Evolutionary conservation across 108 stramenopile species (phyloP), one percentile per base, ranked within the genome.

Genomic region (Cyclotella atomus): DNA sequence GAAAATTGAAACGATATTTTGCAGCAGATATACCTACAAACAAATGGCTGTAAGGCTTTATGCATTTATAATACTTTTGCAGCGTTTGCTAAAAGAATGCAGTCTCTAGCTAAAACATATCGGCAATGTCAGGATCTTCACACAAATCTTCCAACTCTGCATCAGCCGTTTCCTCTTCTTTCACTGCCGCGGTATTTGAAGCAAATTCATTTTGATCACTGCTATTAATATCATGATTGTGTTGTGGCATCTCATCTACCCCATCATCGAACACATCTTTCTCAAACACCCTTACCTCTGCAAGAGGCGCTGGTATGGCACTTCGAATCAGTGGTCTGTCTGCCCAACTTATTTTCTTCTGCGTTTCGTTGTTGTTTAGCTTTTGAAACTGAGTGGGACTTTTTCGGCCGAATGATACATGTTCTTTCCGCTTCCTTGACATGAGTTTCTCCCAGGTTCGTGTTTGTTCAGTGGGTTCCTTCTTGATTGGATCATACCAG

Each of bases 51-150:
- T n/a, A n/a, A n/a, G n/a, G n/a, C n/a, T n/a, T n/a, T n/a, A n/a
- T n/a, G n/a, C n/a, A n/a, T n/a, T n/a, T n/a, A n/a, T n/a, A n/a
- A n/a, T n/a, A n/a, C n/a, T n/a, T n/a, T n/a, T n/a, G n/a, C n/a
- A n/a, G n/a, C n/a, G n/a, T n/a, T n/a, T n/a, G n/a, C n/a, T n/a
- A n/a, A n/a, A n/a, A n/a, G n/a, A n/a, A n/a, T n/a, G n/a, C n/a
- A n/a, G n/a, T n/a, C n/a, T n/a, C n/a, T n/a, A n/a, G n/a, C n/a
- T 32, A 59, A 59, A 59, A 59, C 57, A 59, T 52, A 23, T 59
- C 57, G 15, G 57, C 16, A 16, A 59, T 52, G 21, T 59, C 57
- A 59, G 57, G 30, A 17, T 59, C 57, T 19, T n/a, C 12, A 34
- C 3, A 59, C 17, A 34, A 32, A 59, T 59, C 57, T 6, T 59